Evolutionary conservation across 2,329 filamentous ascomycete genomes (phyloP).

Genomic region (Beauveria sp.): DNA sequence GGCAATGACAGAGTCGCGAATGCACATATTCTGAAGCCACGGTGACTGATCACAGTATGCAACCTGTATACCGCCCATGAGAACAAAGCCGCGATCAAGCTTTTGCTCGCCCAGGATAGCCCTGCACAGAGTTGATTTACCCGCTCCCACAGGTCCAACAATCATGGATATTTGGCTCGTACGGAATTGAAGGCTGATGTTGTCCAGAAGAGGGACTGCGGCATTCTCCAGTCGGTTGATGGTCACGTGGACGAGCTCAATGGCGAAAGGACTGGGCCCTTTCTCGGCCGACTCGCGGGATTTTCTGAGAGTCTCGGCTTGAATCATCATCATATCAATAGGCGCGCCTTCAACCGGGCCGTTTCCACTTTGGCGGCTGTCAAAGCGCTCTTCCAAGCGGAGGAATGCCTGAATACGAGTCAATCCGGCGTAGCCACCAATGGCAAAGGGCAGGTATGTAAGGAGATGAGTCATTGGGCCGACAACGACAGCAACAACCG

Average conservation of each 20-base stretch:
- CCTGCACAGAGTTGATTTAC: constrained; percentile 17
- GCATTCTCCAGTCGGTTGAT: constrained; percentile 4
- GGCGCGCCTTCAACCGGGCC: constrained; percentile 1
- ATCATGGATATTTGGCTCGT: constrained; percentile 23
- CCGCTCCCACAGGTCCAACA: constrained; percentile 14
- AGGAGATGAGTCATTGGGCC: constrained; percentile 6
- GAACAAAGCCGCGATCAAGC: constrained; percentile 11
- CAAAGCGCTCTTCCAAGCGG: constrained; percentile 2
- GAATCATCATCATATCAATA: neutral
- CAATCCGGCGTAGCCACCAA: constrained; percentile 6
- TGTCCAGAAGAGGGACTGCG: neutral
- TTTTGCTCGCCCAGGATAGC: constrained; percentile 16
- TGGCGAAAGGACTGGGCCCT: constrained; percentile 5
- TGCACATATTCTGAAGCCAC: constrained; percentile 10
- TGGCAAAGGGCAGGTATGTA: neutral
- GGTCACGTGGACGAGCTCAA: constrained; percentile 6
- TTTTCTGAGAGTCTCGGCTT: neutral
- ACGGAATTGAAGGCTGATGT: constrained; percentile 7
- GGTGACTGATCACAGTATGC: constrained; percentile 14
- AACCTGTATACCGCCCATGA: constrained; percentile 9
- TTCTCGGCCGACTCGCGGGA: constrained; percentile 3
- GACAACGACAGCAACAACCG: constrained; percentile 3
- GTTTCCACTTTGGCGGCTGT: constrained; percentile 3
- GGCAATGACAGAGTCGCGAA: constrained; percentile 7
- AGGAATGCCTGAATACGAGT: constrained; percentile 8